These are phyloP conservation scores for Lenzites betulinus DNA, from an alignment of 768 basidiomycete genomes.

Conservation along the genomic window DNA sequence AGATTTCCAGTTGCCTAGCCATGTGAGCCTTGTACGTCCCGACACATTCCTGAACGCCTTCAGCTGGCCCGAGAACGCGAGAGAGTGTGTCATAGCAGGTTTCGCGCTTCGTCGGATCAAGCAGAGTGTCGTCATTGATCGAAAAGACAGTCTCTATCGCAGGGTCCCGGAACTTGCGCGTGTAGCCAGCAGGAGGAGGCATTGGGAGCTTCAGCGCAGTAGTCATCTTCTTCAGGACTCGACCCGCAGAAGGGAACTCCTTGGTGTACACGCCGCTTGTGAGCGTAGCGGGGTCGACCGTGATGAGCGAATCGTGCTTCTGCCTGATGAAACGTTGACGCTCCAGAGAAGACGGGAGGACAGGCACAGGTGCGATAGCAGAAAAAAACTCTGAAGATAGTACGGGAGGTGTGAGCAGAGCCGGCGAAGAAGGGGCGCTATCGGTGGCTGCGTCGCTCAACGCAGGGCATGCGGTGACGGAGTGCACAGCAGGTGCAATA, in stretches of 20 bases:
- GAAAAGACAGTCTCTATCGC: slow-evolving; percentile 12
- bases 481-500: slow-evolving; percentile 6
- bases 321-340: background rate
- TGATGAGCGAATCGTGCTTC: background rate
- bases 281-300: background rate
- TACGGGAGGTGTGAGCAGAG: slow-evolving; percentile 1
- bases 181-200: slow-evolving; percentile 6
- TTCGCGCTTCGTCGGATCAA: slow-evolving; percentile 48
- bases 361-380: background rate
- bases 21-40: slow-evolving; percentile 56
- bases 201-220: background rate
- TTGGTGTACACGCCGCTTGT: background rate
- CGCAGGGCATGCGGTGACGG: background rate
- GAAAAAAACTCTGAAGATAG: background rate
- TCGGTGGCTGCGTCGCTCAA: background rate
- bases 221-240: background rate
- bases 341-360: background rate
- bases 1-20: slow-evolving; percentile 48
- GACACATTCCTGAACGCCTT: slow-evolving; percentile 50
- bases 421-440: slow-evolving; percentile 7
- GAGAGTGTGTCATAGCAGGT: slow-evolving; percentile 55
- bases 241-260: background rate
- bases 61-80: slow-evolving; percentile 46
- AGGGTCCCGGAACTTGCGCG: slow-evolving; percentile 9
- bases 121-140: slow-evolving; percentile 36